Evolutionary conservation across 139 green algal species (phyloP).

Genomic region (Nannochloris sp.): DNA sequence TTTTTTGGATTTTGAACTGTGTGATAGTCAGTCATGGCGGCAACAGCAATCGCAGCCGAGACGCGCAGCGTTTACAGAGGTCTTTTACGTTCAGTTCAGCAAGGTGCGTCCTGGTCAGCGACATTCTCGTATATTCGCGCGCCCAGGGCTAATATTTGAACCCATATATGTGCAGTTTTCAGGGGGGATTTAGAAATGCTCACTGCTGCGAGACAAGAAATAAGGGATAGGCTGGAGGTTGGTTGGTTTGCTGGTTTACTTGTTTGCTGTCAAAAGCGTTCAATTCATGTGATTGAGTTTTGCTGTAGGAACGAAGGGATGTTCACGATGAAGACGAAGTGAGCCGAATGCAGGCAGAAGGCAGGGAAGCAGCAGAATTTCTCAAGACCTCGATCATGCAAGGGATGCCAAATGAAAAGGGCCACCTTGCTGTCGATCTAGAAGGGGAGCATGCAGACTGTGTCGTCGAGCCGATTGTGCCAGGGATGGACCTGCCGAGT

Average conservation of each 20-base stretch:
- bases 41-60: not conserved
- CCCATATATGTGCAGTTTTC: not conserved
- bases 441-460: not conserved
- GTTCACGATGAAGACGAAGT: not conserved
- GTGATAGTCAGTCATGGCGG: not conserved
- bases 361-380: slow-evolving; percentile 5
- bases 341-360: not conserved
- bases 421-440: not conserved
- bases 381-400: slow-evolving; percentile 2
- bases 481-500: not conserved
- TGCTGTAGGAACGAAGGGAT: not conserved
- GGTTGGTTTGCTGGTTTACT: not conserved
- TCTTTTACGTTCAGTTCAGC: not conserved
- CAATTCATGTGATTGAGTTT: not conserved
- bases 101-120: not conserved
- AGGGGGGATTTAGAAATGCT: slow-evolving; percentile 1
- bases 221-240: not conserved
- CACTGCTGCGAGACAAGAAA: not conserved
- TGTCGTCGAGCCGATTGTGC: not conserved
- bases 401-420: not conserved
- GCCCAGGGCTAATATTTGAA: no score
- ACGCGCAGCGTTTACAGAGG: not conserved
- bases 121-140: no score
- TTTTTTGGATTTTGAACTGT: not conserved
- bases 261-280: not conserved